Base-by-base conservation (phyloP, 768 basidiomycete species). In the Suillus bovinus region DNA sequence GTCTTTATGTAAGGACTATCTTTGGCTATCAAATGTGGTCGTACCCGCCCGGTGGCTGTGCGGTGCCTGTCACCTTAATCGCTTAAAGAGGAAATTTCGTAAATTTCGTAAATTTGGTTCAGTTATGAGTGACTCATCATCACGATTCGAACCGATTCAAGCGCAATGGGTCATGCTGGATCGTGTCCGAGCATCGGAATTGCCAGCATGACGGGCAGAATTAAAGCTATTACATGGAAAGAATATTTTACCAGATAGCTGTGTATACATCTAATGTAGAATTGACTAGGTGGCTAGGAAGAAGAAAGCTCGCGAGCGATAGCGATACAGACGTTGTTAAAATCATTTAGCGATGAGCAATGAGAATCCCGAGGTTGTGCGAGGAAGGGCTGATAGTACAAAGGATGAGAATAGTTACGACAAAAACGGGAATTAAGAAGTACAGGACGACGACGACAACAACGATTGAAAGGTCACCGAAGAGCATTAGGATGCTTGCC, bases 401-500 rank as follows among this genome's bases (percentile, higher is more conserved):
- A 61, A 61, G 47, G 56, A 67, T 59, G 56, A 62, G 63, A 46
- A 63, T 65, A 65, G 58, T 49, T 65, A 69, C 65, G n/a, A 58
- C 50, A 3, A 52, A 33, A 33, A 52, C 50, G 61, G 61, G 62
- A 64, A 59, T 59, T 61, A 62, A 62, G 53, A 63, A 64, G 38
- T 34, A 39, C 49, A 59, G 66, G 58, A 39, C 36, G 50, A 67
- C 57, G 63, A 58, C 55, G 52, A 52, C 17, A 59, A 61, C 47
- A 63, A 52, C 57, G 38, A 42, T 63, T 60, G 65, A 62, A 66
- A 66, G 66, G 71, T 81, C 76, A 84, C 68, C 83, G 74, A 64
- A 82, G 70, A 56, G 78, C 70, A 66, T 81, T 80, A 60, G 84
- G 74, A 65, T 80, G 80, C 60, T 80, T 81, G 71, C 83, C 84